Base-by-base conservation (phyloP, 2,329 filamentous ascomycete genomes). In the Talaromyces marneffei region DNA sequence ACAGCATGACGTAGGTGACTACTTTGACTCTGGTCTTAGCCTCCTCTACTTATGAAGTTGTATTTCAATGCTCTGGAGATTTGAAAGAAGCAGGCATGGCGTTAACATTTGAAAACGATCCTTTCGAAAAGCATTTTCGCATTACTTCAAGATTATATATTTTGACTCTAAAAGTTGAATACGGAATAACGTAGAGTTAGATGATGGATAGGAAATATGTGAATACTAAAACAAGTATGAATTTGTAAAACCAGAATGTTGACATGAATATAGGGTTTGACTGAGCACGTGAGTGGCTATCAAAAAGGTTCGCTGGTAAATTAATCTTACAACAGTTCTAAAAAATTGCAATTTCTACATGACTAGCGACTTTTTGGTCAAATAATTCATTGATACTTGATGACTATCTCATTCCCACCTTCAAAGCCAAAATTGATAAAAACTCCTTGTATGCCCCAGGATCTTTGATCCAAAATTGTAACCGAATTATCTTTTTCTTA, bases 401-500 rank as follows among this genome's bases (percentile, higher is more conserved):
- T 53, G n/a, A 53, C 27, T 55, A 55, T 39, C 40, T 23, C 14
- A 50, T 27, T 50, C 31, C 33, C 44, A 42, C n/a, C 44, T 40
- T 37, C 46, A 27, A 23, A 33, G 16, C 27, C 57, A 9, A 57
- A 57, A 61, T 42, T 23, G 42, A 61, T 46, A 60, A 59, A 46
- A 59, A 62, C 60, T 62, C 60, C 60, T 54, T 48, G 37, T 37
- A 62, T 62, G 60, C 60, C 60, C 40, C 40, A 20, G 29, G 33
- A 20, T 53, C 35, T 46, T 59, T 48, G 27, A 54, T 20, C 46
- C 57, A 53, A 42, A 35, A 23, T 35, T 31, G 35, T 39, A 40
- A 59, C 14, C 44, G 44, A 27, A 33, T 48, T n/a, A 25, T 39
- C 14, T 50, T 42, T n/a, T 23, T 37, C 27, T 44, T 50, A 56